Conservation (phyloP, 768 basidiomycete genomes). For the Boletus subparvulus region DNA sequence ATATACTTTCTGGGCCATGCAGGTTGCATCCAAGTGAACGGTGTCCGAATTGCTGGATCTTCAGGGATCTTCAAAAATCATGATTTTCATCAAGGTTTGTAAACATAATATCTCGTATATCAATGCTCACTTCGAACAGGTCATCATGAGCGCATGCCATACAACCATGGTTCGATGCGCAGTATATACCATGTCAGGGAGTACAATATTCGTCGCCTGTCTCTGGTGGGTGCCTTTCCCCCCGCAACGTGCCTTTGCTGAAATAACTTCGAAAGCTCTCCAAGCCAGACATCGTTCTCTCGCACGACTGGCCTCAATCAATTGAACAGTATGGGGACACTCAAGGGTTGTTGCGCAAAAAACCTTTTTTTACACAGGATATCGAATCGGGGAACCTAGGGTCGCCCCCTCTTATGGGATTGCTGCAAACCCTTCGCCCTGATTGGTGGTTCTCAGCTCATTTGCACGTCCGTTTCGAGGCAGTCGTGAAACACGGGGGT, state of each 20-base stretch:
- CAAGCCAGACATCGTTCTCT: conserved; percentile 75
- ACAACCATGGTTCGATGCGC: conserved; percentile 64
- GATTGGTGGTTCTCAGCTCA: conserved; percentile 94
- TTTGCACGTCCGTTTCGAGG: conserved; percentile 85
- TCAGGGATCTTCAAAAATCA: conserved; percentile 87
- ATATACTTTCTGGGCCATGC: conserved; percentile 95
- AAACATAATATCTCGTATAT: background rate
- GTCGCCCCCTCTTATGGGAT: conserved; percentile 80
- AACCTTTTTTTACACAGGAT: conserved; percentile 76
- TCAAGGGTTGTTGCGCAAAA: conserved; percentile 61
- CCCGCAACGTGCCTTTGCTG: background rate
- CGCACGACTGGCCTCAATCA: conserved; percentile 93
- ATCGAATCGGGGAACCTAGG: conserved; percentile 68
- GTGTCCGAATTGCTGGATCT: conserved; percentile 83
- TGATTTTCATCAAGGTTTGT: conserved; percentile 68
- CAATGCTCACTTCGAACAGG: conserved; percentile 42
- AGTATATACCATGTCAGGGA: conserved; percentile 92
- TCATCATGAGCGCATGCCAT: conserved; percentile 81
- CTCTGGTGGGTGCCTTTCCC: conserved; percentile 49
- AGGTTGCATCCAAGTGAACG: conserved; percentile 85
- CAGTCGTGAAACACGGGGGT: conserved; percentile 50
- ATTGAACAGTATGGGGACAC: conserved; percentile 84
- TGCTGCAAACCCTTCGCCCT: conserved; percentile 71
- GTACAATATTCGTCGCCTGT: conserved; percentile 76
- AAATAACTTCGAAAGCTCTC: conserved; percentile 44